Conservation (phyloP, 2,329 filamentous ascomycete species). For the Albifimbria verrucaria region DNA sequence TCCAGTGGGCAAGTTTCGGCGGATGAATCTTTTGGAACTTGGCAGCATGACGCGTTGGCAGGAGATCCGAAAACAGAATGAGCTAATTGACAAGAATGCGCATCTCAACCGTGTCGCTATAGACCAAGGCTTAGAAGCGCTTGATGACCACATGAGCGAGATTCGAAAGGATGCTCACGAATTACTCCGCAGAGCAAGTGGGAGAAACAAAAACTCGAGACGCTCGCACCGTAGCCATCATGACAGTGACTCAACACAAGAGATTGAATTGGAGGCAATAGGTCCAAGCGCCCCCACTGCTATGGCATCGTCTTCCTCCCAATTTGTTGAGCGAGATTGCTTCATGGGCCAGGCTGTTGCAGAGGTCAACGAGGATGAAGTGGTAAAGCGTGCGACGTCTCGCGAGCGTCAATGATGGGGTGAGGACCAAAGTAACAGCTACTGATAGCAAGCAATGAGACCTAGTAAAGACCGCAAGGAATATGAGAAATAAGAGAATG, state of each 20-base stretch:
- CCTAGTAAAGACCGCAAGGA: no score
- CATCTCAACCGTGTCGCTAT: conserved; percentile 33
- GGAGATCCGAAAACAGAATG: conserved; percentile 64
- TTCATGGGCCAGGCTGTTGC: conserved; percentile 33
- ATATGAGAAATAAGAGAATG: conserved; percentile 1
- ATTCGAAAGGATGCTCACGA: conserved; percentile 29
- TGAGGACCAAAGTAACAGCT: neutral
- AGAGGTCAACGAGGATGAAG: conserved; percentile 28
- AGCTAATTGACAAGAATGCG: conserved; percentile 45
- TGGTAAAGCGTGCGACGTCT: no score
- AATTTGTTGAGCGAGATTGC: conserved; percentile 28
- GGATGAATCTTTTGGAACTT: conserved; percentile 69
- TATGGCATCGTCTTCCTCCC: conserved; percentile 10
- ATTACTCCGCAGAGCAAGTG: conserved; percentile 23
- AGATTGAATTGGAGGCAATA: conserved; percentile 26
- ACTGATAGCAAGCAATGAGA: neutral
- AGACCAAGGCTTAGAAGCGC: conserved; percentile 31
- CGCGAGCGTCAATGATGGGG: no score
- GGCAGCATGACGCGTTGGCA: conserved; percentile 68
- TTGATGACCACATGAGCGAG: conserved; percentile 34
- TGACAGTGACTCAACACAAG: conserved; percentile 22
- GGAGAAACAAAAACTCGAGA: conserved; percentile 18
- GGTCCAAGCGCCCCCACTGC: conserved; percentile 11
- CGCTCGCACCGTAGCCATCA: conserved; percentile 23
- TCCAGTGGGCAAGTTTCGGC: conserved; percentile 63